Conservation (phyloP, 2,329 filamentous ascomycete species). For the Xylariaceae sp. region DNA sequence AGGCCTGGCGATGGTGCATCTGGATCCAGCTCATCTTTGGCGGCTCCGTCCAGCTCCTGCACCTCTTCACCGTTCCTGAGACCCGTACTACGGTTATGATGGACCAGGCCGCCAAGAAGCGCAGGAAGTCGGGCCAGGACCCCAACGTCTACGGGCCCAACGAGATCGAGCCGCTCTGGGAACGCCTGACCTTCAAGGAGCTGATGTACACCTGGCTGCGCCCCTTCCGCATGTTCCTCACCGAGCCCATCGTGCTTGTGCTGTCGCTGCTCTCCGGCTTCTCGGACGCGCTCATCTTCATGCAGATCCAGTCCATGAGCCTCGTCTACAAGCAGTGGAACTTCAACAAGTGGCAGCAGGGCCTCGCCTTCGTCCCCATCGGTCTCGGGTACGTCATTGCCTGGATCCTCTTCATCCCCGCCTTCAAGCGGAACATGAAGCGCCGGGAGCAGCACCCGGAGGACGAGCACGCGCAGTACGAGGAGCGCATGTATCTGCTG, state of each 20-base stretch:
- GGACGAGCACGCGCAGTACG: constrained; percentile 53
- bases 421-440: constrained; percentile 35
- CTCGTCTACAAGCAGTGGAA: constrained; percentile 55
- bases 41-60: constrained; percentile 57
- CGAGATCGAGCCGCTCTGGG: constrained; percentile 48
- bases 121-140: constrained; percentile 52
- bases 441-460: constrained; percentile 34
- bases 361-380: constrained; percentile 38
- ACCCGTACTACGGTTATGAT: constrained; percentile 71
- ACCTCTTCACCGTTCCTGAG: constrained; percentile 66
- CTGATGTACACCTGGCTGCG: constrained; percentile 46
- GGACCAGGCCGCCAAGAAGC: constrained; percentile 69
- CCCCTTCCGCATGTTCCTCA: constrained; percentile 57
- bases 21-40: constrained; percentile 83
- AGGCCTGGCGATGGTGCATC: constrained; percentile 58
- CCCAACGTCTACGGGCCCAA: constrained; percentile 64
- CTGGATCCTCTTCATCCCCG: constrained; percentile 49
- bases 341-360: constrained; percentile 37
- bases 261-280: constrained; percentile 57
- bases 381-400: constrained; percentile 49
- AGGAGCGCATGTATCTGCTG: constrained; percentile 52
- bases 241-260: constrained; percentile 56
- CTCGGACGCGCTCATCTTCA: constrained; percentile 59
- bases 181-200: constrained; percentile 30
- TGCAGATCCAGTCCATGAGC: constrained; percentile 55